These are phyloP conservation scores for Colletotrichum tanaceti DNA, from an alignment of 2,329 filamentous ascomycete species.

Conservation along the genomic window DNA sequence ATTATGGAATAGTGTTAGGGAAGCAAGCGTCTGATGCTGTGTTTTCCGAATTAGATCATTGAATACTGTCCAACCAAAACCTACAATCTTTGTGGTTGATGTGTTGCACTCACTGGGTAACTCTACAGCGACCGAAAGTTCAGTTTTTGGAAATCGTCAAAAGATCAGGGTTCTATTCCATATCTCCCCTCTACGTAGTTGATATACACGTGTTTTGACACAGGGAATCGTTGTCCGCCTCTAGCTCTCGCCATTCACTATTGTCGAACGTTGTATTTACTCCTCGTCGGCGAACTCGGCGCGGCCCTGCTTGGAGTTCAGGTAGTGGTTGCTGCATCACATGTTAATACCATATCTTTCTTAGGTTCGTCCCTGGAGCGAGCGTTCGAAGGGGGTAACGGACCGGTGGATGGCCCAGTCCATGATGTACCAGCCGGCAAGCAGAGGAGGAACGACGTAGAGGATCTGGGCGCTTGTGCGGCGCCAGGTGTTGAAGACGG, in stretches of 20 bases:
- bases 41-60: background rate
- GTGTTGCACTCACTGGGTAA: background rate
- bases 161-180: slow-evolving; percentile 49
- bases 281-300: slow-evolving; percentile 61
- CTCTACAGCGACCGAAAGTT: background rate
- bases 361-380: too few relatives aligned
- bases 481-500: slow-evolving; percentile 96
- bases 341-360: slow-evolving; percentile 35
- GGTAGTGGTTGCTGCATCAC: slow-evolving; percentile 75
- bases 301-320: slow-evolving; percentile 82
- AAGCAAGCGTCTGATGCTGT: background rate
- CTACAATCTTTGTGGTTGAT: background rate
- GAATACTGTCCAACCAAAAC: too few relatives aligned
- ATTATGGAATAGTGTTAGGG: background rate
- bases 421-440: slow-evolving; percentile 84
- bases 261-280: slow-evolving; percentile 46
- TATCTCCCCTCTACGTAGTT: slow-evolving; percentile 46
- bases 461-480: slow-evolving; percentile 87
- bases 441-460: slow-evolving; percentile 84
- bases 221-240: slow-evolving; percentile 55
- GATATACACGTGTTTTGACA: slow-evolving; percentile 48
- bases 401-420: slow-evolving; percentile 93
- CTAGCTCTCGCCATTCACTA: slow-evolving; percentile 43
- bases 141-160: slow-evolving; percentile 23
- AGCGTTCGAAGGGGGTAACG: slow-evolving; percentile 48